phyloP scores from a whole-genome alignment of 2,329 filamentous ascomycete genomes.

The Dendrostoma leiphaemia region DNA sequence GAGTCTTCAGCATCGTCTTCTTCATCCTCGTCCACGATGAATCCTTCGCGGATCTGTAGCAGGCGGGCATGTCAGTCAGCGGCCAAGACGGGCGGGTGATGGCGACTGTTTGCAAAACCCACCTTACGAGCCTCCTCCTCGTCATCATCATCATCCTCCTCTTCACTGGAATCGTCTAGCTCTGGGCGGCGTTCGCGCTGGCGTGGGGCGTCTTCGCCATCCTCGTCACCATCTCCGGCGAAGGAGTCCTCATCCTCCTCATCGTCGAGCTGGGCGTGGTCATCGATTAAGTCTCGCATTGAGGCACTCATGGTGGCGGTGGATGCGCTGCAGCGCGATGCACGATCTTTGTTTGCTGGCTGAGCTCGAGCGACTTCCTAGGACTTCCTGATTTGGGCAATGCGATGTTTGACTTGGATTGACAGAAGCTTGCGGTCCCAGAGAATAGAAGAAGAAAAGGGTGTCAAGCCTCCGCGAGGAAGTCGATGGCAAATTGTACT shows the following conservation, averaged over 20 bases:
- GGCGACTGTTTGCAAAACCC: background rate
- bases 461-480: no score
- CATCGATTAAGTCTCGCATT: slow-evolving; percentile 77
- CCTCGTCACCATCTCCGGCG: slow-evolving; percentile 75
- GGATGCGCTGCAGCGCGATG: slow-evolving; percentile 22
- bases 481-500: background rate
- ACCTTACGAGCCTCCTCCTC: slow-evolving; percentile 80
- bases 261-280: slow-evolving; percentile 80
- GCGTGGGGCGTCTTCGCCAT: slow-evolving; percentile 68
- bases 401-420: background rate
- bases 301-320: slow-evolving; percentile 55
- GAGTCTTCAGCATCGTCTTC: slow-evolving; percentile 64
- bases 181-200: slow-evolving; percentile 43
- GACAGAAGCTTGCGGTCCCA: no score
- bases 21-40: slow-evolving; percentile 92
- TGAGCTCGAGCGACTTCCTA: background rate
- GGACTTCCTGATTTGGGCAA: slow-evolving; percentile 1
- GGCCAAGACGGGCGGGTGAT: background rate
- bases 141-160: slow-evolving; percentile 90
- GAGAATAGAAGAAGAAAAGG: background rate
- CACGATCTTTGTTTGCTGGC: slow-evolving; percentile 2
- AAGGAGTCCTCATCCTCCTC: slow-evolving; percentile 84
- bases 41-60: slow-evolving; percentile 80
- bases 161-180: slow-evolving; percentile 83
- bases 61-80: slow-evolving; percentile 1